Evolutionary conservation across 768 basidiomycete species (phyloP).

Genomic region (Boletellus sp.): DNA sequence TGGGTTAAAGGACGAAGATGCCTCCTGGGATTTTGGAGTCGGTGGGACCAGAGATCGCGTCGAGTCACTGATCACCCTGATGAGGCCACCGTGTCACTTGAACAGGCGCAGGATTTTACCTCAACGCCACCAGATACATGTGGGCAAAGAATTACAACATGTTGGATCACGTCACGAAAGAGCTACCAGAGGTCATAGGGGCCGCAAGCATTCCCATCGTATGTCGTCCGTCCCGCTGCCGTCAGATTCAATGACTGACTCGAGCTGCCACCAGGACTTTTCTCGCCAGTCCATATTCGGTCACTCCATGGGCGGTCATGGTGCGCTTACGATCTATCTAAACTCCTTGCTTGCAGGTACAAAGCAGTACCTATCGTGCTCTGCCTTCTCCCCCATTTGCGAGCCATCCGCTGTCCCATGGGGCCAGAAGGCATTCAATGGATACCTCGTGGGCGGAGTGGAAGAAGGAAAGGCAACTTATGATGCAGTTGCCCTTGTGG

Average conservation of each 20-base stretch:
- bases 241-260: not conserved
- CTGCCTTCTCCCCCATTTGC: slow-evolving; percentile 82
- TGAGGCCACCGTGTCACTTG: not conserved
- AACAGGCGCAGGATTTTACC: slow-evolving; percentile 85
- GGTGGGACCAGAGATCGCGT: slow-evolving; percentile 38
- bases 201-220: slow-evolving; percentile 76
- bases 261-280: slow-evolving; percentile 56
- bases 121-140: slow-evolving; percentile 80
- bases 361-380: slow-evolving; percentile 78
- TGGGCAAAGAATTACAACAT: slow-evolving; percentile 82
- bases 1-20: slow-evolving; percentile 74
- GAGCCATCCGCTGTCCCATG: slow-evolving; percentile 87
- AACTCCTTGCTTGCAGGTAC: slow-evolving; percentile 49
- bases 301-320: slow-evolving; percentile 98
- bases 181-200: slow-evolving; percentile 78
- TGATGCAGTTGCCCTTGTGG: slow-evolving; percentile 84
- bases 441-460: slow-evolving; percentile 75
- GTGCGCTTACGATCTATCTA: slow-evolving; percentile 88
- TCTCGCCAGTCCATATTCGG: slow-evolving; percentile 86
- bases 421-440: slow-evolving; percentile 89
- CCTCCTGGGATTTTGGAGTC: slow-evolving; percentile 88
- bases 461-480: slow-evolving; percentile 71
- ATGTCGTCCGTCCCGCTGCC: slow-evolving; percentile 26
- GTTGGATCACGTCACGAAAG: slow-evolving; percentile 78
- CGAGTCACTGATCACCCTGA: slow-evolving; percentile 2